These are phyloP conservation scores for Boletus rex-veris DNA, from an alignment of 768 basidiomycete species.

Conservation along the genomic window DNA sequence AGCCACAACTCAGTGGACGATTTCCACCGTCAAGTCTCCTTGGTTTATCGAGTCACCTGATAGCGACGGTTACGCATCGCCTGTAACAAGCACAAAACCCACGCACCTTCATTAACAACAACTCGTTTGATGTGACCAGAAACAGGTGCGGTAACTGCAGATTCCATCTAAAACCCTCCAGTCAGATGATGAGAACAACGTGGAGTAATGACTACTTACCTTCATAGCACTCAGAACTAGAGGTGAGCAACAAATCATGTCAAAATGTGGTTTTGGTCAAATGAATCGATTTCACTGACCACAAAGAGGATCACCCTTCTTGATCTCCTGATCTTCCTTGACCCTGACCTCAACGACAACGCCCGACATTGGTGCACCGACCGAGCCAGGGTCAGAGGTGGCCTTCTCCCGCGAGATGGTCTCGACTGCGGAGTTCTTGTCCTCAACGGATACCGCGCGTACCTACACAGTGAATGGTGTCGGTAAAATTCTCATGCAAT, in stretches of 20 bases:
- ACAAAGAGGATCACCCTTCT: conserved; percentile 95
- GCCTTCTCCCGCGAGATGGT: conserved; percentile 94
- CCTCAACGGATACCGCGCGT: conserved; percentile 92
- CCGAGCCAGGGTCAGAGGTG: conserved; percentile 89
- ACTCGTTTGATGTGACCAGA: conserved; percentile 96
- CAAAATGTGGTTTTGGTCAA: conserved; percentile 23
- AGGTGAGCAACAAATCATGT: conserved; percentile 12
- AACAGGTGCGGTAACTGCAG: conserved; percentile 92
- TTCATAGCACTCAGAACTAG: conserved; percentile 96
- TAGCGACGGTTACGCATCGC: conserved; percentile 6
- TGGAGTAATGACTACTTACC: conserved; percentile 42
- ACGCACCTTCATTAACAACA: conserved; percentile 77
- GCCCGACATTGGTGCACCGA: conserved; percentile 96
- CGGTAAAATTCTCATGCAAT: conserved; percentile 13
- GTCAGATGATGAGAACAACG: conserved; percentile 13
- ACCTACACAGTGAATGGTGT: conserved; percentile 46
- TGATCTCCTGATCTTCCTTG: conserved; percentile 96
- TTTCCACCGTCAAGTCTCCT: conserved; percentile 89
- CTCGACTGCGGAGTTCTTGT: conserved; percentile 96
- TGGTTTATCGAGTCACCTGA: conserved; percentile 91
- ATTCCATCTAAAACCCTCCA: conserved; percentile 77
- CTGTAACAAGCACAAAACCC: neutral
- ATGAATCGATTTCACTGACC: conserved; percentile 46
- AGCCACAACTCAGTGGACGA: conserved; percentile 53
- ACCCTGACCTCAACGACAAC: conserved; percentile 98